Evolutionary conservation across 352 stramenopile species (phyloP).

Genomic region (Phytophthora pseudosyringae): DNA sequence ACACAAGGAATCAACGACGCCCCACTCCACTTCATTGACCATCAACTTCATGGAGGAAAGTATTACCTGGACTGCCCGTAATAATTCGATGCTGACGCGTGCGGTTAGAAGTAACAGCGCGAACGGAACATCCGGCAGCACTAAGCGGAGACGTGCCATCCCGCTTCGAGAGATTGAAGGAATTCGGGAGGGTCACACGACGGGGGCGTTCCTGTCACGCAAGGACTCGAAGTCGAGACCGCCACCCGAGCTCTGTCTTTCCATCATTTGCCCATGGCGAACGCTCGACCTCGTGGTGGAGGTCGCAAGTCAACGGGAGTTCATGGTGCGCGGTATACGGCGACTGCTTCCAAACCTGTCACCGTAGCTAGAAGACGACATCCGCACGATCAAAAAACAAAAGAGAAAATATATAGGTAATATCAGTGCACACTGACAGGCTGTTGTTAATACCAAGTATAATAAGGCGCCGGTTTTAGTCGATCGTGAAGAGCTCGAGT

Average conservation of each 20-base stretch:
- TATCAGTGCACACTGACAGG: conserved; percentile 14
- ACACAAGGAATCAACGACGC: conserved; percentile 45
- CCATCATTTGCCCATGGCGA: conserved; percentile 63
- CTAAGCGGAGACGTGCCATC: conserved; percentile 36
- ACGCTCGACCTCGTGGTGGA: conserved; percentile 71
- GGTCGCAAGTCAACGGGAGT: conserved; percentile 54
- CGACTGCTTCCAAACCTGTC: conserved; percentile 31
- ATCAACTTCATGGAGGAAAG: conserved; percentile 65
- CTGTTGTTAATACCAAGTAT: conserved; percentile 11
- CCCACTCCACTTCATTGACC: conserved; percentile 50
- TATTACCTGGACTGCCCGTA: conserved; percentile 63
- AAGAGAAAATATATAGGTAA: background rate
- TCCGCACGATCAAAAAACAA: background rate
- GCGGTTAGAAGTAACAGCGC: conserved; percentile 12
- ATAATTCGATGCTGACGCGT: conserved; percentile 11
- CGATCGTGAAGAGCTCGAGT: conserved; percentile 63
- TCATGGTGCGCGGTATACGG: conserved; percentile 56
- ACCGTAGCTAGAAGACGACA: conserved; percentile 14
- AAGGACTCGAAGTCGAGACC: conserved; percentile 35
- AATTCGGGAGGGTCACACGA: conserved; percentile 55
- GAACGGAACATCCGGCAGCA: background rate
- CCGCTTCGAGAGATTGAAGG: conserved; percentile 58
- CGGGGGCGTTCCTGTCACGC: conserved; percentile 49
- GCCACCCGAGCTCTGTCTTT: conserved; percentile 54
- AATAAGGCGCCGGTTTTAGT: conserved; percentile 30